Evolutionary conservation across 768 basidiomycete genomes (phyloP), one percentile per base, ranked within the genome.

Genomic region (Boletus patriciae): DNA sequence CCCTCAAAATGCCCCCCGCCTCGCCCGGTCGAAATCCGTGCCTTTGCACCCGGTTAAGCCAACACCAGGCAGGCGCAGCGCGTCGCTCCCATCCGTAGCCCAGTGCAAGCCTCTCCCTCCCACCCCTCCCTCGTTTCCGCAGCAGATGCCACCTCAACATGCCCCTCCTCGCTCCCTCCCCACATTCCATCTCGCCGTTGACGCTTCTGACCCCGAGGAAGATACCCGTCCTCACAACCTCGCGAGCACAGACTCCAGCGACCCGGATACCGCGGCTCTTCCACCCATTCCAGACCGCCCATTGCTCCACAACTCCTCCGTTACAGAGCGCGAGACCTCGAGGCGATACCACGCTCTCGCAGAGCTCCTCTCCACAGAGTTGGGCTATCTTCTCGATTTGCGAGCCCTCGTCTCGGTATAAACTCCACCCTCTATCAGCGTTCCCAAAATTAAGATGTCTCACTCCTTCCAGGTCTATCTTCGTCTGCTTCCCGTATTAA

Each of bases 351-450:
- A 97, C 65, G 89, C 92, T 7, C 80, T 98, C 48, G 78, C 84
- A 61, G 96, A 98, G 73, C 76, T 98, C 40, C 79, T 98, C 25
- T 78, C 83, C 55, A 95, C 94, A 1, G 96, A 98, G 76, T 76
- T 84, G 19, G 84, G 84, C 8, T 98, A 98, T 70, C 79, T 94
- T 10, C 69, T 79, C 50, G 93, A 95, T 72, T 73, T 98, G 64
- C 82, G 85, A 58, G 81, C 81, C 10, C 79, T 98, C 43, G 88
- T 93, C 54, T 79, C 81, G 60, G 93, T 92, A 69, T 58, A 81
- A 73, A n/a, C 33, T 1, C n/a, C 45, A 15, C 57, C 57, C 51
- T 48, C 54, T 46, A 36, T 52, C 11, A 16, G 44, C 50, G 1
- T 50, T 21, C 8, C 48, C 16, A 33, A 34, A 27, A 42, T 62